Evolutionary conservation across 2,329 filamentous ascomycete genomes (phyloP), one percentile per base, ranked within the genome.

Genomic region (Didymellaceae sp.): DNA sequence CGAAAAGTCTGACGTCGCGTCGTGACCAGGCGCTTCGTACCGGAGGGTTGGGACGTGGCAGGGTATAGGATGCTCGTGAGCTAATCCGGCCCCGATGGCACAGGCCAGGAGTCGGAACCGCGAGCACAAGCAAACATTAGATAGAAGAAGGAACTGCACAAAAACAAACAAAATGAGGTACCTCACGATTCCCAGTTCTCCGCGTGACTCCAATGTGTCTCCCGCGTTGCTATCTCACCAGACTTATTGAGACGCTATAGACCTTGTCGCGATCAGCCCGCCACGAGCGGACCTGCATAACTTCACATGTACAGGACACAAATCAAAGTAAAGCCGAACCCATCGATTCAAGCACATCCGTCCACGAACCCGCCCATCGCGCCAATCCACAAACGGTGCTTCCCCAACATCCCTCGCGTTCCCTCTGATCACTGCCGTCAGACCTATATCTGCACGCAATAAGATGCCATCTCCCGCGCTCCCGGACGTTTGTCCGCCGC

Each of bases 121-220:
- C 40, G 37, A 46, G 38, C 41, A 51, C 33, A 51, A 51, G 46
- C 38, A 51, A 51, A 24, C 32, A 49, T 38, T 34, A 54, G 45
- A 35, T 51, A 46, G 41, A 42, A 45, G 41, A 46, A 51, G 38
- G 37, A 54, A 47, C 41, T 46, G 45, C 35, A 47, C 31, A 52
- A 42, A 45, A 48, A 52, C 50, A 58, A 50, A 45, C 35, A 52
- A 49, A 52, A 52, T 47, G 52, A 55, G 55, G 46, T 57, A 54
- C 25, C 54, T 54, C 51, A 26, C 39, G 45, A 30, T 28, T 41
- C 37, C 35, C 51, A 45, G 20, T 41, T 41, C 25, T 16, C 31
- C 32, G 14, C 45, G 40, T 54, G 45, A 49, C 32, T 34, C 33
- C 45, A 38, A n/a, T 32, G 30, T 34, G 35, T 18, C 35, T 31